phyloP scores from a whole-genome alignment of 805 yeast species.

The Pichia manshurica region DNA sequence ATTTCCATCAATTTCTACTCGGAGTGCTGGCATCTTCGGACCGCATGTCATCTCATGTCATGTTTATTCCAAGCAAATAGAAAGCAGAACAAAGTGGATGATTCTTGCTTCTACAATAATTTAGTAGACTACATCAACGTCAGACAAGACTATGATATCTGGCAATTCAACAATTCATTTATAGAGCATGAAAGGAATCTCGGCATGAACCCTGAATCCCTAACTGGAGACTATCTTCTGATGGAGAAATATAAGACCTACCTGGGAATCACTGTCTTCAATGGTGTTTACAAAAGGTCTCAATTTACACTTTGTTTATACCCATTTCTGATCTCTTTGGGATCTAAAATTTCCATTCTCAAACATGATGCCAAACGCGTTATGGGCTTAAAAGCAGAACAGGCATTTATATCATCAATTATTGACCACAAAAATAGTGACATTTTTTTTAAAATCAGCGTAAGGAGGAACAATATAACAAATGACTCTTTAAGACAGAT shows the following conservation, averaged over 20 bases:
- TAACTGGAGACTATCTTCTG: slow-evolving; percentile 44
- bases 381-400: slow-evolving; percentile 86
- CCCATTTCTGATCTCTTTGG: slow-evolving; percentile 77
- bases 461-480: slow-evolving; percentile 62
- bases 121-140: slow-evolving; percentile 76
- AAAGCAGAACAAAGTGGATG: slow-evolving; percentile 28
- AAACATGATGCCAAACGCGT: slow-evolving; percentile 75
- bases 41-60: slow-evolving; percentile 57
- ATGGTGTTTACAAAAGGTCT: slow-evolving; percentile 22
- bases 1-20: slow-evolving; percentile 59
- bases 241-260: slow-evolving; percentile 25
- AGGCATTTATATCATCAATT: slow-evolving; percentile 74
- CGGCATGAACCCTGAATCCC: slow-evolving; percentile 26
- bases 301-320: slow-evolving; percentile 67
- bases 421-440: slow-evolving; percentile 56
- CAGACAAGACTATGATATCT: slow-evolving; percentile 73
- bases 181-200: slow-evolving; percentile 14
- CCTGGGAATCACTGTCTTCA: slow-evolving; percentile 30
- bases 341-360: slow-evolving; percentile 72
- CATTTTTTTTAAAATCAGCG: slow-evolving; percentile 61
- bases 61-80: slow-evolving; percentile 50
- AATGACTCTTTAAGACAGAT: slow-evolving; percentile 69
- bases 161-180: slow-evolving; percentile 50
- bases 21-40: slow-evolving; percentile 72
- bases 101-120: slow-evolving; percentile 63